Evolutionary conservation across 2,329 filamentous ascomycete genomes (phyloP), one percentile per base, ranked within the genome.

Genomic region (Fusarium sp.): DNA sequence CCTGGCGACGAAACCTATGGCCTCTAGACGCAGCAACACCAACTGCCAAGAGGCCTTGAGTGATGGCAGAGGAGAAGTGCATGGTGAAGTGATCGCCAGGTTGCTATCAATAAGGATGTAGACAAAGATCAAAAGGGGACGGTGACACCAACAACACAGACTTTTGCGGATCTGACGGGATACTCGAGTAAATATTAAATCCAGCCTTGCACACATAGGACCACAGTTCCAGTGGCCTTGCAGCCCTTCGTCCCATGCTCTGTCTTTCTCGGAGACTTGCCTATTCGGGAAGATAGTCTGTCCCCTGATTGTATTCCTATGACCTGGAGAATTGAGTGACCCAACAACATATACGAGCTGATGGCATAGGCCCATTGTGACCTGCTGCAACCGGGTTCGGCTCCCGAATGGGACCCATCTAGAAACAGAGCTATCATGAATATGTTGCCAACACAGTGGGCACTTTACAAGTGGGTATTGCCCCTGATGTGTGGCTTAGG

Each of bases 21-120:
- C 51, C 27, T 34, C 15, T 54, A 8, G n/a, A 15, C 23, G 37
- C 51, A 54, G 15, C 10, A 36, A 23, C 27, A 54, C 51, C n/a
- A 43, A 12, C 11, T 15, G 28, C 28, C 15, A 54, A 54, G 37
- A 54, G 51, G 28, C 51, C 51, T 13, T 31, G 51, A 23, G 27
- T 41, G 15, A 54, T 31, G 16, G 34, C 16, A 12, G 51, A 54
- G 34, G 37, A 43, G 51, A 54, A 54, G 39, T 16, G 27, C 37
- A 54, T 54, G 16, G 41, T 44, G 23, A 44, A 44, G 41, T 16
- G 41, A 44, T 44, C 23, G 27, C 41, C 12, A 44, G 41, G 18
- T 44, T 18, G 23, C 18, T 44, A 28, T n/a, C 23, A 44, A 44
- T 31, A 10, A 31, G 30, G 6, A 7, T 31, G 7, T 31, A 10